phyloP scores from a whole-genome alignment of 2,329 filamentous ascomycete genomes.

The Alternaria angustiovoidea region DNA sequence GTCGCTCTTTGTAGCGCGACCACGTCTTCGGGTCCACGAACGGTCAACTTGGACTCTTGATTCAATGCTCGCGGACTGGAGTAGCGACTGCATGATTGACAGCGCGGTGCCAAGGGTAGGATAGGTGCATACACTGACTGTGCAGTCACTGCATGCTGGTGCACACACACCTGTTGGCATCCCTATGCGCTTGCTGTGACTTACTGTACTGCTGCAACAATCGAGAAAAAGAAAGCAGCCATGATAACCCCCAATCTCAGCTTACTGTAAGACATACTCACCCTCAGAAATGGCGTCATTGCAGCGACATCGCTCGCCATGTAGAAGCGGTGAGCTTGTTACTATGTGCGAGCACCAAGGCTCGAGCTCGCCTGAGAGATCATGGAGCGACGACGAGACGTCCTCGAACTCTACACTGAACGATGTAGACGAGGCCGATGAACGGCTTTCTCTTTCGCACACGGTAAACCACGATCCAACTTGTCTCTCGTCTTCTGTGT shows the following conservation, averaged over 20 bases:
- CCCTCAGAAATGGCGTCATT: constrained; percentile 19
- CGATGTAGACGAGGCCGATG: constrained; percentile 12
- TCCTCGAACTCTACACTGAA: constrained; percentile 26
- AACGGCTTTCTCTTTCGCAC: constrained; percentile 3
- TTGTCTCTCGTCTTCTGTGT: neutral
- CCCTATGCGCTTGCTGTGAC: neutral
- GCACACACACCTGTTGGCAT: neutral
- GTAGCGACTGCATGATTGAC: constrained; percentile 7
- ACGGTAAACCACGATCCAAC: constrained; percentile 5
- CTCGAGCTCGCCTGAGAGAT: constrained; percentile 17
- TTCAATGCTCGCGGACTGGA: constrained; percentile 14
- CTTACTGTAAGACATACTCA: constrained; percentile 1
- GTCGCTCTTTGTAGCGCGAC: constrained; percentile 14
- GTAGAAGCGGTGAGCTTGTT: constrained; percentile 27
- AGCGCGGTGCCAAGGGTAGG: constrained; percentile 13
- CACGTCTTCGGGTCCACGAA: constrained; percentile 21
- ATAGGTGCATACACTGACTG: neutral
- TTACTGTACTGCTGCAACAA: neutral
- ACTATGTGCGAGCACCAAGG: constrained; percentile 28
- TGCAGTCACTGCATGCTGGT: neutral
- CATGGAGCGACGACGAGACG: constrained; percentile 24
- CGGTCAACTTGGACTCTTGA: constrained; percentile 1
- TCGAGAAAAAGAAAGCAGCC: constrained; percentile 10
- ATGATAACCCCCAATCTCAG: constrained; percentile 1
- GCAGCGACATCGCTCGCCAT: constrained; percentile 32